phyloP scores from a whole-genome alignment of 805 yeast genomes.

The Lipomyces orientalis region DNA sequence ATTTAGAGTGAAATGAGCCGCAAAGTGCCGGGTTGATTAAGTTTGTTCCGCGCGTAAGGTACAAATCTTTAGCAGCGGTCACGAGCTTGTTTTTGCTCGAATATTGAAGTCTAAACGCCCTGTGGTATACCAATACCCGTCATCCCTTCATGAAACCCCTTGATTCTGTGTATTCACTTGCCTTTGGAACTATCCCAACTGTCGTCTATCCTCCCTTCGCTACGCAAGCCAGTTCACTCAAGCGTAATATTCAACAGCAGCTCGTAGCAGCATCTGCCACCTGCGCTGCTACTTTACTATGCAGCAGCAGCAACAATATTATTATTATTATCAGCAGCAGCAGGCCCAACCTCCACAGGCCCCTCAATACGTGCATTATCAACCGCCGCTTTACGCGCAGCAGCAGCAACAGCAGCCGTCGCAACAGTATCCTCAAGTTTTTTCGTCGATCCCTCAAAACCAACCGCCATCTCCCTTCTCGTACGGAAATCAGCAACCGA shows the following conservation, averaged over 20 bases:
- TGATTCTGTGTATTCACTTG: background rate
- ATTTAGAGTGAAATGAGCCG: background rate
- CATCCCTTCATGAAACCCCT: background rate
- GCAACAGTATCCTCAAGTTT: slow-evolving; percentile 6
- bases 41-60: background rate
- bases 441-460: background rate
- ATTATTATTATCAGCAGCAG: slow-evolving; percentile 15
- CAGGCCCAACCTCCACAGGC: slow-evolving; percentile 14
- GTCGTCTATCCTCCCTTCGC: background rate
- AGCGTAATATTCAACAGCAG: slow-evolving; percentile 1
- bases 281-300: slow-evolving; percentile 5
- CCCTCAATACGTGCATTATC: slow-evolving; percentile 18
- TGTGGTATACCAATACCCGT: background rate
- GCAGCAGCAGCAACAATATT: slow-evolving; percentile 17
- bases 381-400: slow-evolving; percentile 7
- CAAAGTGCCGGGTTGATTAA: background rate
- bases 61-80: background rate
- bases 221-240: background rate
- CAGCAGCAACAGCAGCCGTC: slow-evolving; percentile 4
- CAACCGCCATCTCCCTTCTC: background rate
- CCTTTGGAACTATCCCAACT: background rate
- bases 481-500: slow-evolving; percentile 6
- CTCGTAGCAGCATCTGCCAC: background rate
- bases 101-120: background rate
- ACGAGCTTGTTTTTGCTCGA: background rate